phyloP scores from a whole-genome alignment of 2,329 filamentous ascomycete genomes.

The Cladophialophora chaetospira region DNA sequence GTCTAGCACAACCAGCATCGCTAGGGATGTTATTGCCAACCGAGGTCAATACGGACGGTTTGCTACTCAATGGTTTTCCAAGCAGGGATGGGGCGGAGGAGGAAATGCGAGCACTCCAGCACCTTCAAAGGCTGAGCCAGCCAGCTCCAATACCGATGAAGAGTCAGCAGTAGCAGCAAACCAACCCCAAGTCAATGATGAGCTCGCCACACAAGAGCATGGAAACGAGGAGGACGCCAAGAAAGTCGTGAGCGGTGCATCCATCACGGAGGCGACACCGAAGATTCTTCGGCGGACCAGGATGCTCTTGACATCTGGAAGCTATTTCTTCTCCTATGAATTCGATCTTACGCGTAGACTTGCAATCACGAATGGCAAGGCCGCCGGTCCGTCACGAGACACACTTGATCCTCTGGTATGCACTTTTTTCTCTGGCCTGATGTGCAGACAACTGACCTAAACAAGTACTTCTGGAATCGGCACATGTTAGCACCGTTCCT shows the following conservation, averaged over 20 bases:
- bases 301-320: constrained; percentile 79
- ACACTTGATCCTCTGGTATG: constrained; percentile 25
- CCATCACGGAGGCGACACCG: constrained; percentile 66
- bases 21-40: constrained; percentile 82
- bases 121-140: background rate
- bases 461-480: constrained; percentile 85
- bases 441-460: constrained; percentile 7
- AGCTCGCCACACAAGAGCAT: constrained; percentile 4
- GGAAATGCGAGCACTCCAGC: background rate
- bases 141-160: background rate
- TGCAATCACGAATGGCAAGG: constrained; percentile 22
- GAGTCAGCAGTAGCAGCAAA: constrained; percentile 16
- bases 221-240: constrained; percentile 3
- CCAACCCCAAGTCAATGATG: constrained; percentile 1
- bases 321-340: constrained; percentile 96
- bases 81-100: constrained; percentile 65
- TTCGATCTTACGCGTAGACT: constrained; percentile 79
- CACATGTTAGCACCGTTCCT: constrained; percentile 74
- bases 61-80: constrained; percentile 87
- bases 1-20: constrained; percentile 63
- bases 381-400: constrained; percentile 19
- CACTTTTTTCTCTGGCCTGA: background rate
- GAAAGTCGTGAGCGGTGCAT: constrained; percentile 8
- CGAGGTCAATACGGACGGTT: constrained; percentile 86
- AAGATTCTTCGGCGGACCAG: constrained; percentile 82